Evolutionary conservation across 768 basidiomycete species (phyloP), one percentile per base, ranked within the genome.

Genomic region (Termitomyces sp.): DNA sequence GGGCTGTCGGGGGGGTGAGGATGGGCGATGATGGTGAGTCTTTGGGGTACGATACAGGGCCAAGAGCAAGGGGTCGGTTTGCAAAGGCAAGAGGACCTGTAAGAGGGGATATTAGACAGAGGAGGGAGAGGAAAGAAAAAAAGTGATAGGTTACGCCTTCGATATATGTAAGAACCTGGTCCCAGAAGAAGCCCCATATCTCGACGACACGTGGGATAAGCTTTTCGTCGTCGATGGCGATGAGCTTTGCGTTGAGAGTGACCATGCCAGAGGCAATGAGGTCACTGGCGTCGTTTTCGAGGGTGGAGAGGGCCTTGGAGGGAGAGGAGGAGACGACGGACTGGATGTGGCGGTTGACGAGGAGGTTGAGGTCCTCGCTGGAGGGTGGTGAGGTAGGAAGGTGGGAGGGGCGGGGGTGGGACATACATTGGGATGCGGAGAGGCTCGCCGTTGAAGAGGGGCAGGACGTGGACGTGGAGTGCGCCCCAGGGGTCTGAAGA

Each of bases 121-220:
- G 31, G 16, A 46, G 7, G 16, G 40, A 23, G 5, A n/a, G 17
- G 31, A 29, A 31, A n/a, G n/a, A n/a, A n/a, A n/a, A n/a, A n/a
- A n/a, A n/a, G n/a, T n/a, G 8, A 31, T 40, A 3, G 21, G 25
- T 67, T 64, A 93, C 91, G 54, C 90, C 92, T 79, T 94, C 92
- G 34, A 93, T 76, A 66, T 94, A 95, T 8, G 92, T 89, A 7
- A 95, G 74, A 27, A 94, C 86, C 59, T 90, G 86, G 63, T 89
- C 89, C 89, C 91, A 96, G 72, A 97, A 97, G 77, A 96, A 95
- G 14, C 81, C 83, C 94, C 95, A 98, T 17, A 90, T 79, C 63
- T 95, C 93, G 2, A 94, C 90, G 17, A 96, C 79, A 29, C 92
- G 80, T 5, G 76, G 76, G 5, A 95, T 74, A 16, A 98, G 77